phyloP scores from a whole-genome alignment of 805 yeast genomes.

The Candida dajiaensis region DNA sequence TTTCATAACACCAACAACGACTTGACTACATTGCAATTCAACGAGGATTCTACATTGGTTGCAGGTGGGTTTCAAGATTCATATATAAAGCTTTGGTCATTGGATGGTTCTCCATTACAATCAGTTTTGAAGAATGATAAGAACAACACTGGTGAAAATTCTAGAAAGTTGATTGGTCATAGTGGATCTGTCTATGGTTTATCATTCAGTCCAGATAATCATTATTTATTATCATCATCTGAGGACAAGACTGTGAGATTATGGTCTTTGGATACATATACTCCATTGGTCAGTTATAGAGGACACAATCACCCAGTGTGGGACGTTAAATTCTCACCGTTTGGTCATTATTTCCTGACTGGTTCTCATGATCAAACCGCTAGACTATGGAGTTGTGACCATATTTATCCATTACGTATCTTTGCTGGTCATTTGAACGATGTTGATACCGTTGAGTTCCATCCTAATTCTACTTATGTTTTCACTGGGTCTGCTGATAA shows the following conservation, averaged over 20 bases:
- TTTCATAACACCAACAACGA: constrained; percentile 92
- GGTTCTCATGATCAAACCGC: constrained; percentile 98
- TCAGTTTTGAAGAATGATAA: constrained; percentile 53
- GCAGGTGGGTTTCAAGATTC: constrained; percentile 96
- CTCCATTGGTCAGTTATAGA: constrained; percentile 86
- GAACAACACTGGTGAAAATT: constrained; percentile 35
- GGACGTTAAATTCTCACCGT: constrained; percentile 93
- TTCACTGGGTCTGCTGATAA: constrained; percentile 95
- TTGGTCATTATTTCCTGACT: constrained; percentile 97
- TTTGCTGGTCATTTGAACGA: constrained; percentile 97
- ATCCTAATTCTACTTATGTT: constrained; percentile 91
- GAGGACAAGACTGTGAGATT: constrained; percentile 89
- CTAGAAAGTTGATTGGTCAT: constrained; percentile 72
- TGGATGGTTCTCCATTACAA: constrained; percentile 82
- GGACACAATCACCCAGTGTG: constrained; percentile 97
- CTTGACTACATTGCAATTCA: constrained; percentile 80
- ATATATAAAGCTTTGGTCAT: constrained; percentile 84
- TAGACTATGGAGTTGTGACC: constrained; percentile 96
- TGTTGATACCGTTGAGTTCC: constrained; percentile 92
- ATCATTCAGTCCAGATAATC: constrained; percentile 86
- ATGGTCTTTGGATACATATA: constrained; percentile 91
- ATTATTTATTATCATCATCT: constrained; percentile 72
- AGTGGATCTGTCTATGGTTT: constrained; percentile 91
- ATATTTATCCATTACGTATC: constrained; percentile 89
- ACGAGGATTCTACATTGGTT: constrained; percentile 77